Conservation (phyloP, 192 early-diverging fungal genomes). For the Entomortierella beljakovae region DNA sequence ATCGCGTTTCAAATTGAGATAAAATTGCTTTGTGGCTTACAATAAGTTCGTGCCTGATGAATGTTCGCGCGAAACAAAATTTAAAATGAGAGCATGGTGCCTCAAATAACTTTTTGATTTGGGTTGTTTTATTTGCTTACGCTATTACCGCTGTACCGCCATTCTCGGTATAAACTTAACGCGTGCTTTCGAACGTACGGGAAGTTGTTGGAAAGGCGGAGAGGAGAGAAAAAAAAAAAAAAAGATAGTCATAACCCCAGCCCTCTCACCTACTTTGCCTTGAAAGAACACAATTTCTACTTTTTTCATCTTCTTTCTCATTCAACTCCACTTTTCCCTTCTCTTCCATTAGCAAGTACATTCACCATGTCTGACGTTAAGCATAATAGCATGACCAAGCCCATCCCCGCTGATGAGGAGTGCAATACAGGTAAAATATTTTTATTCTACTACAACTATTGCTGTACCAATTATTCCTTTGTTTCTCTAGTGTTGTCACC, state of each 20-base stretch:
- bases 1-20: too few species aligned
- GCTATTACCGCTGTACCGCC: background rate
- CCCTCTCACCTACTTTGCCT: too few species aligned
- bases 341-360: background rate
- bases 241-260: background rate
- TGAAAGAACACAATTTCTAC: too few species aligned
- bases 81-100: background rate
- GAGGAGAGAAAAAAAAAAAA: background rate
- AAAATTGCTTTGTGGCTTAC: too few species aligned
- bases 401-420: constrained; percentile 55
- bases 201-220: background rate
- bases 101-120: background rate
- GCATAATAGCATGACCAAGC: constrained; percentile 58
- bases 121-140: background rate
- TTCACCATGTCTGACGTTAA: constrained; percentile 60
- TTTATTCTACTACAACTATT: too few species aligned
- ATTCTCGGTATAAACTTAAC: background rate
- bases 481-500: background rate
- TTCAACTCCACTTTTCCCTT: background rate
- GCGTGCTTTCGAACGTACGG: background rate
- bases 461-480: background rate
- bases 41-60: too few species aligned
- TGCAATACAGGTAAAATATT: constrained; percentile 39
- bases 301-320: background rate
- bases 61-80: too few species aligned